These are phyloP conservation scores for Tilletiaria anomala DNA, from an alignment of 1,284 basidiomycete genomes.

Conservation along the genomic window DNA sequence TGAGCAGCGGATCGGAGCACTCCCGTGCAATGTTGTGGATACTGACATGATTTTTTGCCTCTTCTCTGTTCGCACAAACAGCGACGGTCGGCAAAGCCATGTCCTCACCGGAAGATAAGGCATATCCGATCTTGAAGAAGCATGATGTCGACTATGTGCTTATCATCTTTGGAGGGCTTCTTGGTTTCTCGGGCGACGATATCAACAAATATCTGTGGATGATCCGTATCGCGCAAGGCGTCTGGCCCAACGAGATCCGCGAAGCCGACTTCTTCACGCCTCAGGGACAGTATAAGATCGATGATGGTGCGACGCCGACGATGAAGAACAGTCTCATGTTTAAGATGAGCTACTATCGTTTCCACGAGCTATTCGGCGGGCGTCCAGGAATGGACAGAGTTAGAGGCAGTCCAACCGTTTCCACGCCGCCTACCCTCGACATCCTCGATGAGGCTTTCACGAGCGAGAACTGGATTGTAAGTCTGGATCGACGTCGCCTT, in stretches of 20 bases:
- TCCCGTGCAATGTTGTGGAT: too few species aligned
- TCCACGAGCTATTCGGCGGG: conserved; percentile 42
- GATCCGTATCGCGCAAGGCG: conserved; percentile 88
- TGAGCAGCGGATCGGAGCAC: too few species aligned
- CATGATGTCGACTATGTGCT: conserved; percentile 98
- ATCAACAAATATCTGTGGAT: conserved; percentile 83
- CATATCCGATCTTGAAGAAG: conserved; percentile 88
- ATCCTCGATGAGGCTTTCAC: conserved; percentile 38
- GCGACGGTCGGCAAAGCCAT: conserved; percentile 51
- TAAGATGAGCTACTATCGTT: conserved; percentile 39
- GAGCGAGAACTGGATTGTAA: conserved; percentile 38
- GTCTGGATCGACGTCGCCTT: too few species aligned
- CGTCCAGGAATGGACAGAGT: conserved; percentile 29
- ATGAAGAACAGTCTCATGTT: conserved; percentile 90
- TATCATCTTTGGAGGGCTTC: conserved; percentile 88
- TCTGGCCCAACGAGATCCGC: conserved; percentile 96
- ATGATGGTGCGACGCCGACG: conserved; percentile 67
- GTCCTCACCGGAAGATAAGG: conserved; percentile 81
- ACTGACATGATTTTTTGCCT: background rate
- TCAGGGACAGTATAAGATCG: conserved; percentile 79
- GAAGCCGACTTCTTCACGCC: conserved; percentile 85
- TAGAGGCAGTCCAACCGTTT: conserved; percentile 14
- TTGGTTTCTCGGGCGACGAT: conserved; percentile 96
- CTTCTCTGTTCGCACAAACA: background rate
- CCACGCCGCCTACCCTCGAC: conserved; percentile 20